These are phyloP conservation scores for Blastobotrys elegans DNA, from an alignment of 1,139 yeast species.

Conservation along the genomic window DNA sequence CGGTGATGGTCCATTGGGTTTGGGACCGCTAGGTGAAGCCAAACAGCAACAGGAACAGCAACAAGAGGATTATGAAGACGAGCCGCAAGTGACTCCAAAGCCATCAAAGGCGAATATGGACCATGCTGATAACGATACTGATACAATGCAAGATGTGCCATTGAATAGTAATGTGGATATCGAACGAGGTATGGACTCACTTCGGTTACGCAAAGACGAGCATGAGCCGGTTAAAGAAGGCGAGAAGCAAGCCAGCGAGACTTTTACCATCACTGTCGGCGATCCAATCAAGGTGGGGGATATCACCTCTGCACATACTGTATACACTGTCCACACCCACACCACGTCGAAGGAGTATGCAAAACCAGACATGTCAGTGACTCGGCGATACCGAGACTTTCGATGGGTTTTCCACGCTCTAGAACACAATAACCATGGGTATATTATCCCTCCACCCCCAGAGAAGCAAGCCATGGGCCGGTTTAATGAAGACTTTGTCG, in stretches of 20 bases:
- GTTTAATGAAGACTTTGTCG: constrained; percentile 82
- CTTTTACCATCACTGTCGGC: constrained; percentile 67
- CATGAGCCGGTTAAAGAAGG: background rate
- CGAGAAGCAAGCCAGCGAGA: constrained; percentile 4
- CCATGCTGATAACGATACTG: background rate
- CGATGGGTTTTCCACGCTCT: constrained; percentile 86
- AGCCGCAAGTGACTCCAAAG: background rate
- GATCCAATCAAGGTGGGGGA: constrained; percentile 94
- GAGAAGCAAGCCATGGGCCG: constrained; percentile 90
- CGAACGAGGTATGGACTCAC: constrained; percentile 1
- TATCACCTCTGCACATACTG: constrained; percentile 81
- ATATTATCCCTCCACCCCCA: constrained; percentile 94
- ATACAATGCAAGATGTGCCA: constrained; percentile 5
- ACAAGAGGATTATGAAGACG: background rate
- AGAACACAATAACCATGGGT: constrained; percentile 82
- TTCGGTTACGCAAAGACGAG: background rate
- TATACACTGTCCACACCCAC: constrained; percentile 68
- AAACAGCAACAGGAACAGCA: background rate
- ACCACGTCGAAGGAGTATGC: constrained; percentile 41
- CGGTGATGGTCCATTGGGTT: constrained; percentile 13
- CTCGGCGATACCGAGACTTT: constrained; percentile 79
- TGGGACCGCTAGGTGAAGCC: constrained; percentile 9
- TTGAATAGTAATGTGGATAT: constrained; percentile 4
- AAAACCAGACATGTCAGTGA: constrained; percentile 45
- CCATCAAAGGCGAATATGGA: background rate